Evolutionary conservation across 305 asterid species (phyloP), one percentile per base, ranked within the genome.

Genomic region (Withania somnifera): DNA sequence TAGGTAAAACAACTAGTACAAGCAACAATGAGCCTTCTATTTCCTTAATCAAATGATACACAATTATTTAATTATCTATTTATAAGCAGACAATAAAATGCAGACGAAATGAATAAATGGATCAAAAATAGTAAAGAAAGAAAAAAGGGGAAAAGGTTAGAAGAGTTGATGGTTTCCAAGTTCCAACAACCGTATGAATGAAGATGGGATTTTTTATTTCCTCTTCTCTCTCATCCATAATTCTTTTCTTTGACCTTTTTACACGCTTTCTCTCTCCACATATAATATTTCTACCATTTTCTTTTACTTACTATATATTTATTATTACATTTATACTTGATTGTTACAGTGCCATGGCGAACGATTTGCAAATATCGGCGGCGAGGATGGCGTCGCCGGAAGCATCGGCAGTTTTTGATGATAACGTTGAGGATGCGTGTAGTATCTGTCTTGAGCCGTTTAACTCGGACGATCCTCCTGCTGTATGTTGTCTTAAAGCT

Each of bases 371-470:
- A n/a, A 80, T 10, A 52, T 64, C 82, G 47, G 17, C 81, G 47
- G 1, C 36, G 75, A 52, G 4, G 40, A 34, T 34, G 7, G 40
- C 0, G 4, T 34, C 42, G 38, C 26, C 86, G 22, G 82, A n/a
- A 61, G 71, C 42, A 63, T 30, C 71, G 42, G 19, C 71, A 2
- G 52, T 50, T 13, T 17, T 52, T 26, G 92, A 87, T 51, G 90
- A 87, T 54, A 69, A 81, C 86, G 82, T 60, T 40, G 88, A 87
- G 63, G 88, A 86, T 38, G 81, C 75, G 15, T 84, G 87, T 47
- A 84, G 84, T 75, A 84, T 84, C 17, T 84, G 87, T 52, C 87
- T 84, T 45, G 87, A 84, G 51, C 87, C 84, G 34, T 84, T 81
- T 58, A 77, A 51, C 57, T 61, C 80, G 14, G 60, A 57, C 28